Evolutionary conservation across 2,329 filamentous ascomycete genomes (phyloP).

Genomic region (Colletotrichum incanum): DNA sequence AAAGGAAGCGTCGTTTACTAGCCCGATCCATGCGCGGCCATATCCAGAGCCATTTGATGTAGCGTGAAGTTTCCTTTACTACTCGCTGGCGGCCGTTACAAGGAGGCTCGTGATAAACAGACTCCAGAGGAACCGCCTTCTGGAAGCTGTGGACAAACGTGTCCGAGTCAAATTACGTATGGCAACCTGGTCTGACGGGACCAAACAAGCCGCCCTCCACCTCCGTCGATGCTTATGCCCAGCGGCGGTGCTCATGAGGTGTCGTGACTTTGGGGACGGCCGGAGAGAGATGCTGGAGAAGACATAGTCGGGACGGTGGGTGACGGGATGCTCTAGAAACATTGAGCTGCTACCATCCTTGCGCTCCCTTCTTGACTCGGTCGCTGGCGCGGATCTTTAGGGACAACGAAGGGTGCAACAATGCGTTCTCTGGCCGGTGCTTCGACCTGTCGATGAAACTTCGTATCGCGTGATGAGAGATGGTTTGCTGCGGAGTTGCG

Average conservation of each 20-base stretch:
- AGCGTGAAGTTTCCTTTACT: constrained; percentile 4
- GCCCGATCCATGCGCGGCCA: constrained; percentile 13
- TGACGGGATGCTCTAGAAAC: not conserved
- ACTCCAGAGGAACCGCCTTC: constrained; percentile 34
- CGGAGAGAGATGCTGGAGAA: constrained; percentile 14
- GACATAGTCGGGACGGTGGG: constrained; percentile 8
- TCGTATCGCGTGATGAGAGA: constrained; percentile 23
- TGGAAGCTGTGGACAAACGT: constrained; percentile 27
- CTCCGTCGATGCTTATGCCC: constrained; percentile 6
- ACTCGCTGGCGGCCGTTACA: constrained; percentile 30
- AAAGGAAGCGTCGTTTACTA: constrained; percentile 11
- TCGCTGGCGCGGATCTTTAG: constrained; percentile 5
- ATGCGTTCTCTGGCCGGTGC: constrained; percentile 18
- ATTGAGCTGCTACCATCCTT: not conserved
- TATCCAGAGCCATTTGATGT: not conserved
- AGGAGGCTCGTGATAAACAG: not conserved
- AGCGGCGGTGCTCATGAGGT: constrained; percentile 1
- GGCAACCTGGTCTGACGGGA: not conserved
- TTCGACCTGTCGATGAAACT: constrained; percentile 11
- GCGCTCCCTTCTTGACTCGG: constrained; percentile 29
- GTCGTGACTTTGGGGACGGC: constrained; percentile 12
- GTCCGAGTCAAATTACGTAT: constrained; percentile 22
- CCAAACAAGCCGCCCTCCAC: not conserved
- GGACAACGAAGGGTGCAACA: not conserved
- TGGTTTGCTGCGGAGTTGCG: not conserved